Evolutionary conservation across 2,329 filamentous ascomycete species (phyloP).

Genomic region (Trichocomaceae sp.): DNA sequence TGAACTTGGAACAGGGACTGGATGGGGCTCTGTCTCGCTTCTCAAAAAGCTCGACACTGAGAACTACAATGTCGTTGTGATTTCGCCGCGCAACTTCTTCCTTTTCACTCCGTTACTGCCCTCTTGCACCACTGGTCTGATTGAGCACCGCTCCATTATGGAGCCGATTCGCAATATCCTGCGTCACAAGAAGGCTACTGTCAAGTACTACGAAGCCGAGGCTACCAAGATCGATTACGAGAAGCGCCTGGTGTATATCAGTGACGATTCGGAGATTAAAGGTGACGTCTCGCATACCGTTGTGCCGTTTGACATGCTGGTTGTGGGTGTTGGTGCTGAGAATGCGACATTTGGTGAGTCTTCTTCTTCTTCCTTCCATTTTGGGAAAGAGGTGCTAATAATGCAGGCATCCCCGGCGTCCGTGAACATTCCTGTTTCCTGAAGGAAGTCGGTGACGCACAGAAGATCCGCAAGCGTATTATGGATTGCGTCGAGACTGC

Average conservation of each 20-base stretch:
- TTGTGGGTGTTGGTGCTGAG: constrained; percentile 93
- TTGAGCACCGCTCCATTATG: constrained; percentile 99
- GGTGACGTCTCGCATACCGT: constrained; percentile 75
- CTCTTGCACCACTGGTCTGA: constrained; percentile 92
- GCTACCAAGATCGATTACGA: constrained; percentile 92
- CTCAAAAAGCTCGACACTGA: constrained; percentile 98
- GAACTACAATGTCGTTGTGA: constrained; percentile 97
- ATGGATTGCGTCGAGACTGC: constrained; percentile 99
- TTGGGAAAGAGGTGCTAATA: background rate
- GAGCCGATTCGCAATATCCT: constrained; percentile 95
- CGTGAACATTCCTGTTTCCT: constrained; percentile 94
- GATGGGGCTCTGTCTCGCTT: constrained; percentile 92
- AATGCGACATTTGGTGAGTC: constrained; percentile 86
- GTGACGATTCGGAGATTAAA: constrained; percentile 89
- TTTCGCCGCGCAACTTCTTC: constrained; percentile 99
- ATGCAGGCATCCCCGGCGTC: constrained; percentile 74
- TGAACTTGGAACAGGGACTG: constrained; percentile 69
- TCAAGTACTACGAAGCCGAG: constrained; percentile 97
- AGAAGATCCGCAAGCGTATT: constrained; percentile 94
- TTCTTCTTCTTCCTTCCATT: constrained; percentile 10
- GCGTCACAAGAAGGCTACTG: constrained; percentile 84
- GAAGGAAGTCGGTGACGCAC: constrained; percentile 95
- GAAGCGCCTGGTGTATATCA: constrained; percentile 79
- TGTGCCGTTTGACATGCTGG: constrained; percentile 96
- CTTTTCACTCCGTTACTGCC: constrained; percentile 96